Base-by-base conservation (phyloP, 2,329 filamentous ascomycete species). In the Cryphonectria nitschkei region DNA sequence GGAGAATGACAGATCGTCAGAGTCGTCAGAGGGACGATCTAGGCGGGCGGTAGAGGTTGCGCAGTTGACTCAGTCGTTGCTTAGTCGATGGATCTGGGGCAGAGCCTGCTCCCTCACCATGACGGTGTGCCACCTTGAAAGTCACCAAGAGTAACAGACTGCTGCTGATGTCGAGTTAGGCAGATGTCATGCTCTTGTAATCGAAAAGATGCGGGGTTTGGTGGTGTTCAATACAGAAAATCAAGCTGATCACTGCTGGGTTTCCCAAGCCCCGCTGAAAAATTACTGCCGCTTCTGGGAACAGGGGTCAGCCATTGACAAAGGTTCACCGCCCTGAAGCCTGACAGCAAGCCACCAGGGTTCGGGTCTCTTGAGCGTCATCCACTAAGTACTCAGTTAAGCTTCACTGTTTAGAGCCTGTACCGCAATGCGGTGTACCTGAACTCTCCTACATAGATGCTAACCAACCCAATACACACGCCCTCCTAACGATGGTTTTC, bases 181-280 rank as follows among this genome's bases (percentile, higher is more conserved):
- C 5, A 26, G 37, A 26, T 62, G 8, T 39, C 41, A n/a, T 37
- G 34, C 39, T 43, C 11, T 46, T n/a, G 32, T 9, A 34, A 58
- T 64, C 37, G 41, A 34, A 52, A 26, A 22, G 19, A 22, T 65
- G 63, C 29, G 43, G 41, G n/a, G 61, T 64, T 61, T 39, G 9
- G 34, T 22, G 22, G 34, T 34, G 43, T 50, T 65, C 14, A 43
- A 26, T 50, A 29, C 29, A 26, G 43, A 50, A 11, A 22, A 52
- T 37, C 41, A 16, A 65, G 52, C 65, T 37, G 54, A 60, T 67
- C 65, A 46, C 54, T 41, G 39, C 29, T 58, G 7, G 16, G 56
- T 52, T 37, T 34, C 46, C 64, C 19, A 65, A 32, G 52, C 65
- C 54, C 65, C 65, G 65, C 65, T 34, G 65, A 67, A 67, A 65